Percentiles rank a stretch among this genome's conserved stretches.
These are phyloP conservation scores for Leccinum subgranulosum DNA, from an alignment of 768 basidiomycete species.

Conservation along the genomic window DNA sequence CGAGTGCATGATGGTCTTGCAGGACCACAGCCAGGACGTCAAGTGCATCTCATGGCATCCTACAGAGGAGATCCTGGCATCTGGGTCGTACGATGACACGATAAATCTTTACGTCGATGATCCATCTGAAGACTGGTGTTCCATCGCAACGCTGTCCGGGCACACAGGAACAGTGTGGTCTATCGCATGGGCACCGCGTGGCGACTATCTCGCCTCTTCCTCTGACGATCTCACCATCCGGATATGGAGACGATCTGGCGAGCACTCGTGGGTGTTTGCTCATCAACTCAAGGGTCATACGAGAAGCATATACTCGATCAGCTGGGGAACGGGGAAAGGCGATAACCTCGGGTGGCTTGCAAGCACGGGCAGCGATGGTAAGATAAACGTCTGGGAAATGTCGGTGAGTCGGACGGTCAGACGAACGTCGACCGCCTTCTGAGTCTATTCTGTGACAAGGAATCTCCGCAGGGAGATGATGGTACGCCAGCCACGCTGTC, in stretches of 20 bases:
- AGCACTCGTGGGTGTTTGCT: slow-evolving; percentile 63
- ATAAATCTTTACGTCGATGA: slow-evolving; percentile 93
- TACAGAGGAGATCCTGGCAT: slow-evolving; percentile 94
- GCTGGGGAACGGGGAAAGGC: slow-evolving; percentile 55
- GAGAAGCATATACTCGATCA: slow-evolving; percentile 76
- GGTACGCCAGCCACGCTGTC: slow-evolving; percentile 27
- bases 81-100: slow-evolving; percentile 95
- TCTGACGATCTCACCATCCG: slow-evolving; percentile 84
- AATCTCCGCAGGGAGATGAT: slow-evolving; percentile 8
- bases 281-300: slow-evolving; percentile 62
- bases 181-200: slow-evolving; percentile 74
- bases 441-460: slow-evolving; percentile 10
- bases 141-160: slow-evolving; percentile 75
- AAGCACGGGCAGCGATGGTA: slow-evolving; percentile 83
- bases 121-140: slow-evolving; percentile 92
- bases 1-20: slow-evolving; percentile 90
- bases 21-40: slow-evolving; percentile 97
- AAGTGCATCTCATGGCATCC: slow-evolving; percentile 97
- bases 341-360: slow-evolving; percentile 75
- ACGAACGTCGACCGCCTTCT: not conserved
- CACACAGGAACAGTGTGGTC: slow-evolving; percentile 93
- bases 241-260: slow-evolving; percentile 72
- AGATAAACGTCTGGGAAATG: slow-evolving; percentile 78
- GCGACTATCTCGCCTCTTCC: slow-evolving; percentile 78
- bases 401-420: slow-evolving; percentile 37